Evolutionary conservation across 192 early-diverging fungal species (phyloP).

Genomic region (Linnemannia elongata): DNA sequence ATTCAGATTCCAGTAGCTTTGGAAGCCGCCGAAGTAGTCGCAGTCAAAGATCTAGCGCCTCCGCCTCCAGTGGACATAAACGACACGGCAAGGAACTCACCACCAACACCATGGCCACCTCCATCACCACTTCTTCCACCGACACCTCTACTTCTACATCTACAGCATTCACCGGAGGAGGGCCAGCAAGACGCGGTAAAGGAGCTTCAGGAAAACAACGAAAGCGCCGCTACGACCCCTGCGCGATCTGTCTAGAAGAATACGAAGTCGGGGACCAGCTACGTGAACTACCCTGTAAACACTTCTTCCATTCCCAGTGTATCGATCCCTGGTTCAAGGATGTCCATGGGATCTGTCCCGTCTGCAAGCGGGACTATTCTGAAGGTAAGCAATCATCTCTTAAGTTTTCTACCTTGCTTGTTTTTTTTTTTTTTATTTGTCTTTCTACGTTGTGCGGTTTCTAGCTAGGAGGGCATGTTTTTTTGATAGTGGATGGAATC

Average conservation of each 20-base stretch:
- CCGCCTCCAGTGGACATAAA: not conserved
- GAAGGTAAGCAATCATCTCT: constrained; percentile 33
- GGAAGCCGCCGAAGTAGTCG: not conserved
- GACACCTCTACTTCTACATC: not conserved
- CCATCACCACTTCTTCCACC: not conserved
- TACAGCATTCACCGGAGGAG: not conserved
- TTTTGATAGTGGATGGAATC: not conserved
- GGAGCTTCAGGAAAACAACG: constrained; percentile 8
- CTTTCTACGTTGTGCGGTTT: not conserved
- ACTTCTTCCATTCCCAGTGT: constrained; percentile 70
- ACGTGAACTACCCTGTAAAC: constrained; percentile 65
- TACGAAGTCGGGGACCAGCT: constrained; percentile 65
- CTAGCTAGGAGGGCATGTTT: no score
- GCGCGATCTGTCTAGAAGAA: constrained; percentile 70
- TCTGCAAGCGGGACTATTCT: constrained; percentile 59
- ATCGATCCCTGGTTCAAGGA: constrained; percentile 68
- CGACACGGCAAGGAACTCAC: not conserved
- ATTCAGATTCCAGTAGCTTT: not conserved
- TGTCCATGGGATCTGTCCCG: constrained; percentile 63
- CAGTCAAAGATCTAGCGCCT: not conserved
- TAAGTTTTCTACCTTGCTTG: no score
- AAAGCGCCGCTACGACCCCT: constrained; percentile 46
- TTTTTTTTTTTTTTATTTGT: not conserved
- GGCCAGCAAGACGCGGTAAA: not conserved
- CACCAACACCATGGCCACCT: not conserved